These are phyloP conservation scores for Rosellinia necatrix DNA, from an alignment of 2,329 filamentous ascomycete species.

Conservation along the genomic window DNA sequence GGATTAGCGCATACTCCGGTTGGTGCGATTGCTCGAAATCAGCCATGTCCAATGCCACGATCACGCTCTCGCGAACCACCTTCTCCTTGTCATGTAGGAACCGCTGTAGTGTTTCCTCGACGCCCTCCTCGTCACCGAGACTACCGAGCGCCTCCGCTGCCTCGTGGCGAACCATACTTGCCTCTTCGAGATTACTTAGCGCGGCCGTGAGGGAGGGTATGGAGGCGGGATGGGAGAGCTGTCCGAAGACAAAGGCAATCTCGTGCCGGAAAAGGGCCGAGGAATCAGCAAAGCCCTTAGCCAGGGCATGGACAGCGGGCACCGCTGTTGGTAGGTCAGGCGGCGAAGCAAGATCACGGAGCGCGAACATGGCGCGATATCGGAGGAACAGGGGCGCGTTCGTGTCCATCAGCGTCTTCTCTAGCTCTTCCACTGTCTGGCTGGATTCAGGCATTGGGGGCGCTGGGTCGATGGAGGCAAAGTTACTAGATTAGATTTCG, in stretches of 20 bases:
- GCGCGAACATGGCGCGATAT: constrained; percentile 97
- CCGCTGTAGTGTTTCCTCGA: constrained; percentile 80
- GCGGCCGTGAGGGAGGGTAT: constrained; percentile 85
- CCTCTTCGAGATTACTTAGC: constrained; percentile 79
- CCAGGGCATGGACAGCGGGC: constrained; percentile 83
- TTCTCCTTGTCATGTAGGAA: constrained; percentile 91
- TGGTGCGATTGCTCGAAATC: constrained; percentile 92
- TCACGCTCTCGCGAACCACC: constrained; percentile 91
- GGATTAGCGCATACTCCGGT: constrained; percentile 89
- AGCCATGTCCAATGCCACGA: constrained; percentile 97
- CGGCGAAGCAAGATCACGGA: constrained; percentile 92
- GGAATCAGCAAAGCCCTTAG: constrained; percentile 80
- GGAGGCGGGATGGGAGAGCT: constrained; percentile 93
- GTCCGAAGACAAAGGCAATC: constrained; percentile 97
- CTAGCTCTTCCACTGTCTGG: constrained; percentile 73
- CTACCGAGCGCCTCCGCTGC: constrained; percentile 95
- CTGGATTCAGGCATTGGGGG: constrained; percentile 79
- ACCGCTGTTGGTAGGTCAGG: constrained; percentile 88
- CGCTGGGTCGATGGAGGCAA: constrained; percentile 92
- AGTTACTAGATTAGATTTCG: constrained; percentile 69
- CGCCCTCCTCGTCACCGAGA: constrained; percentile 89
- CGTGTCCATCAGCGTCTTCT: constrained; percentile 78
- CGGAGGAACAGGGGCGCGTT: constrained; percentile 82
- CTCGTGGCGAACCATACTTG: constrained; percentile 96
- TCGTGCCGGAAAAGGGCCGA: constrained; percentile 97